These are phyloP conservation scores for Symbiotaphrina buchneri DNA, from an alignment of 495 filamentous ascomycete species.

Conservation along the genomic window DNA sequence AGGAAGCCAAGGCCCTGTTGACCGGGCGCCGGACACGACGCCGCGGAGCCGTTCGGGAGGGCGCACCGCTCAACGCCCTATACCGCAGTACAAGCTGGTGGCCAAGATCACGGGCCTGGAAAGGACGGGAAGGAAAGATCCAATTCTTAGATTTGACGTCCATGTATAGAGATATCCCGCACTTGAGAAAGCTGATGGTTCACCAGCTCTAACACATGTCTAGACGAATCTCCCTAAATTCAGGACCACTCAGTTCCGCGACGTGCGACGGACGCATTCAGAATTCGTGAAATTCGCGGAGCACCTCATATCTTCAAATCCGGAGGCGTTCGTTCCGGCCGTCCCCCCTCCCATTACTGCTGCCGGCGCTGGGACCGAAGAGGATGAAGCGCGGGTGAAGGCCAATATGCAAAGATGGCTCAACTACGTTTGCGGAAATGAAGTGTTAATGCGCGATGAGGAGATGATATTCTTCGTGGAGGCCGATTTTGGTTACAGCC, in stretches of 20 bases:
- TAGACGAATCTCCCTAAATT: conserved; percentile 97
- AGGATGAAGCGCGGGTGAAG: conserved; percentile 83
- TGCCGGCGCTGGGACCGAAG: conserved; percentile 87
- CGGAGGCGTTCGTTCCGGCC: conserved; percentile 92
- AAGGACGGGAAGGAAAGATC: conserved; percentile 82
- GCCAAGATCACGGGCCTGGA: conserved; percentile 88
- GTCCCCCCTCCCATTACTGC: conserved; percentile 80
- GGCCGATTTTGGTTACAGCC: conserved; percentile 94
- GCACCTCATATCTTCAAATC: conserved; percentile 86
- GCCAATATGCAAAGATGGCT: conserved; percentile 83
- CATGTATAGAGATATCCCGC: conserved; percentile 39
- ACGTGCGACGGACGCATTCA: conserved; percentile 82
- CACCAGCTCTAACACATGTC: background rate
- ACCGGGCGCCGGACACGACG: too few species aligned
- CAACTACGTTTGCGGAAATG: conserved; percentile 76
- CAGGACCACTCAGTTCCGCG: conserved; percentile 91
- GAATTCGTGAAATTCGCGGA: conserved; percentile 91
- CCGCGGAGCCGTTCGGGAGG: conserved; percentile 7
- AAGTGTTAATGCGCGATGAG: conserved; percentile 82
- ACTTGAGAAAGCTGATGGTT: too few species aligned
- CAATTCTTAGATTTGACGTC: conserved; percentile 87
- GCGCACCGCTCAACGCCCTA: background rate
- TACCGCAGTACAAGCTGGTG: conserved; percentile 62
- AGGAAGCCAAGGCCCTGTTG: too few species aligned
- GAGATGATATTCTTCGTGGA: conserved; percentile 96